Evolutionary conservation across 768 basidiomycete genomes (phyloP).

Genomic region (Lentinula detonsa): DNA sequence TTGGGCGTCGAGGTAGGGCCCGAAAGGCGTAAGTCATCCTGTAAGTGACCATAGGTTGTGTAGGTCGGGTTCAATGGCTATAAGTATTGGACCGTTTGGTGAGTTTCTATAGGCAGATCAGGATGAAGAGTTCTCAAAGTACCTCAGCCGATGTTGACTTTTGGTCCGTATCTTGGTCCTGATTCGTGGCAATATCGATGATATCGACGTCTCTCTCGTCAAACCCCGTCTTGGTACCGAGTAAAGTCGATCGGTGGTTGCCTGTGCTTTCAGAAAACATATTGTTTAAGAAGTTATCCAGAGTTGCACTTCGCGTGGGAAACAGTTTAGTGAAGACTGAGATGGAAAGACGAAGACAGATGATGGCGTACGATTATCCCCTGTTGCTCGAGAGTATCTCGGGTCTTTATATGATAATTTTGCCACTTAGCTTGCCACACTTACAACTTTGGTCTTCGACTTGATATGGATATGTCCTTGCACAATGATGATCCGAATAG

Average conservation of each 20-base stretch:
- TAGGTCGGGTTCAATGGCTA: not conserved
- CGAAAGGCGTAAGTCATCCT: not conserved
- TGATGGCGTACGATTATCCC: too few relatives aligned
- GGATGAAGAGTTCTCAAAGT: not conserved
- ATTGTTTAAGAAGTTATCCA: too few relatives aligned
- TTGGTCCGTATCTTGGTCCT: not conserved
- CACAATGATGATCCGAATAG: too few relatives aligned
- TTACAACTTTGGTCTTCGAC: too few relatives aligned
- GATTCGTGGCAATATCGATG: not conserved
- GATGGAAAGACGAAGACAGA: not conserved
- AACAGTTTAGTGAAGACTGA: not conserved
- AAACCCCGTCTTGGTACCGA: not conserved
- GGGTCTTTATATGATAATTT: too few relatives aligned
- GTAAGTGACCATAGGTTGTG: not conserved
- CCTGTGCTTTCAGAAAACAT: not conserved
- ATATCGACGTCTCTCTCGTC: not conserved
- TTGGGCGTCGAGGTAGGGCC: not conserved
- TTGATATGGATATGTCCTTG: too few relatives aligned
- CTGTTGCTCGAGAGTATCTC: too few relatives aligned
- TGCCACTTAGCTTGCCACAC: too few relatives aligned
- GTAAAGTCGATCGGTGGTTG: not conserved
- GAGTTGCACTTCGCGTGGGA: not conserved
- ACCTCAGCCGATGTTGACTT: not conserved
- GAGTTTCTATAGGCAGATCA: not conserved
- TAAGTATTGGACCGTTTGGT: not conserved